Evolutionary conservation across 2,329 filamentous ascomycete species (phyloP), one percentile per base, ranked within the genome.

Genomic region (Cryphonectria parasitica): DNA sequence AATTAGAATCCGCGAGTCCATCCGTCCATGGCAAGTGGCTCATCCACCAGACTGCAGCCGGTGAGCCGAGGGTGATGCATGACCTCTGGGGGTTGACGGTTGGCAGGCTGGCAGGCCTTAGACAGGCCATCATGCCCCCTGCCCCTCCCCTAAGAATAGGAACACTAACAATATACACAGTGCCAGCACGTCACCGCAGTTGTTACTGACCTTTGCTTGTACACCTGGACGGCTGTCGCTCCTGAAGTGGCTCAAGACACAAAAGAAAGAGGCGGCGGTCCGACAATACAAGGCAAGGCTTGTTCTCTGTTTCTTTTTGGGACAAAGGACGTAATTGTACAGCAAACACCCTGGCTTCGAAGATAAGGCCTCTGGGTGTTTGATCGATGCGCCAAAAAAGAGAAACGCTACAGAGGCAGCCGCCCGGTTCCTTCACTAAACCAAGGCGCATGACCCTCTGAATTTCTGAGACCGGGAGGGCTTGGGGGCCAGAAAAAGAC

Each of bases 121-220:
- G 45, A 49, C 45, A 49, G 45, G 45, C 45, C 45, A 49, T 49
- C 45, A 49, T 10, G 13, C 41, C 41, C 3, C 41, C 41, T 6
- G 34, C 36, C 36, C 10, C 22, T 15, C 7, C 31, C 31, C 58
- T 61, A n/a, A 61, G 34, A 31, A 61, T 39, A 61, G 58, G 58
- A 61, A 34, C 58, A 61, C 58, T 39, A 61, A 22, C 58, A 31
- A n/a, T 34, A 39, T 10, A n/a, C 58, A 39, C 25, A 58, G 54
- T 58, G 58, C 34, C 58, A 39, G 31, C 58, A 61, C 58, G 58
- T 39, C 41, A 64, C 43, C 22, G 28, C 54, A 22, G n/a, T n/a
- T 49, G 45, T n/a, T n/a, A n/a, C 22, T 19, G 45, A 8, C 45
- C 22, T n/a, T n/a, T 49, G 6, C 5, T 49, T 49, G 22, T 49